Evolutionary conservation across 257 asterid genomes (phyloP).

Genomic region (Solanum lycopersicoides): DNA sequence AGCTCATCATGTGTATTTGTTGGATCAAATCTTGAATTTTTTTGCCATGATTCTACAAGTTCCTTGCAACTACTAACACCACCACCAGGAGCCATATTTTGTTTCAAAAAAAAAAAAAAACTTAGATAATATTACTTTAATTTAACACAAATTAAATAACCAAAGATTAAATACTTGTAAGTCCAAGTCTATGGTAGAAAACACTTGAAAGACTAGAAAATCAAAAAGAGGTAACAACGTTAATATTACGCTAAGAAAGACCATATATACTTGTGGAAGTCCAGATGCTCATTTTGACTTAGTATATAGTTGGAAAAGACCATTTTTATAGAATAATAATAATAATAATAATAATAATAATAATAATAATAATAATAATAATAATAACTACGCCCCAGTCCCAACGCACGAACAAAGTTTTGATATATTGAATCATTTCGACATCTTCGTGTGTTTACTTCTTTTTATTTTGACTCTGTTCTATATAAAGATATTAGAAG

Average conservation of each 20-base stretch:
- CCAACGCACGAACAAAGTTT: not conserved
- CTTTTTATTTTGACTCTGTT: not conserved
- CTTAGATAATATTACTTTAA: not conserved
- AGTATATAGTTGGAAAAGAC: not conserved
- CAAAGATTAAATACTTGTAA: not conserved
- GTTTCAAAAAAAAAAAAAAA: not conserved
- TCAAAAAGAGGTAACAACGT: slow-evolving; percentile 1
- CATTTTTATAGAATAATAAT: not conserved
- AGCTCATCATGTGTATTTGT: slow-evolving; percentile 7
- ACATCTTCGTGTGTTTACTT: not conserved
- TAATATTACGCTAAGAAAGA: not conserved
- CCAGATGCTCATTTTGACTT: slow-evolving; percentile 10
- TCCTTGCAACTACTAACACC: slow-evolving; percentile 37
- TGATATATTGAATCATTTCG: not conserved
- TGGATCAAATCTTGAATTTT: slow-evolving; percentile 21
- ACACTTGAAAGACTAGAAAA: slow-evolving; percentile 2
- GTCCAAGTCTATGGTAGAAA: not conserved
- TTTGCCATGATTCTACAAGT: slow-evolving; percentile 31
- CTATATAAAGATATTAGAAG: no score
- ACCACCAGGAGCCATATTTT: slow-evolving; percentile 57
- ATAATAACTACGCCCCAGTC: not conserved
- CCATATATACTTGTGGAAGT: not conserved
- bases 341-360: not conserved
- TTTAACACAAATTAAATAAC: not conserved
- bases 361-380: not conserved